These are phyloP conservation scores for Primulina tabacum DNA, from an alignment of 257 asterid species.

Conservation along the genomic window DNA sequence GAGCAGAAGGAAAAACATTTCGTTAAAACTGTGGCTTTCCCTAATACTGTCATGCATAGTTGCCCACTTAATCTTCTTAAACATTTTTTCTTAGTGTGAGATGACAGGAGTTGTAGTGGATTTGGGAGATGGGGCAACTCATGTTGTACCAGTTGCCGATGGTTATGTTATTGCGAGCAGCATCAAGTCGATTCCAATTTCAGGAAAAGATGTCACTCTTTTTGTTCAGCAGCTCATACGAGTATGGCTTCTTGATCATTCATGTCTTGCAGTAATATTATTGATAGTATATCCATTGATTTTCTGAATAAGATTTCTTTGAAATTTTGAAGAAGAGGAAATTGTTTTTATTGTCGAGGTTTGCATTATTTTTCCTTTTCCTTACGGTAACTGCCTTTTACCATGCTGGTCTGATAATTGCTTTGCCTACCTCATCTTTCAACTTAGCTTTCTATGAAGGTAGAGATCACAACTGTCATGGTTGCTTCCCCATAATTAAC, in stretches of 20 bases:
- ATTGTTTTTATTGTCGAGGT: background rate
- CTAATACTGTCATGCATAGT: slow-evolving; percentile 15
- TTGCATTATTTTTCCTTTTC: background rate
- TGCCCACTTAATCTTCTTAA: slow-evolving; percentile 27
- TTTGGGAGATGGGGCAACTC: slow-evolving; percentile 97
- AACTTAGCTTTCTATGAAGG: slow-evolving; percentile 7
- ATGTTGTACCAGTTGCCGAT: slow-evolving; percentile 95
- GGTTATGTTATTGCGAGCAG: slow-evolving; percentile 98
- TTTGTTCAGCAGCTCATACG: slow-evolving; percentile 89
- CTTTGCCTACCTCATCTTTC: slow-evolving; percentile 15
- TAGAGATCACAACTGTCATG: slow-evolving; percentile 5
- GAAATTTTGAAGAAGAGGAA: background rate
- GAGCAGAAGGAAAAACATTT: slow-evolving; percentile 8
- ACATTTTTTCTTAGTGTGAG: slow-evolving; percentile 70
- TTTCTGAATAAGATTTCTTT: background rate
- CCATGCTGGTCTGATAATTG: slow-evolving; percentile 6
- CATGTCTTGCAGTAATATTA: background rate
- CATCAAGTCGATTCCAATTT: slow-evolving; percentile 84
- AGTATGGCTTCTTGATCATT: slow-evolving; percentile 41
- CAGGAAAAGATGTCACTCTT: slow-evolving; percentile 83
- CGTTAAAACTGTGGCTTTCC: slow-evolving; percentile 4
- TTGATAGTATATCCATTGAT: background rate
- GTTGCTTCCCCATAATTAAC: background rate
- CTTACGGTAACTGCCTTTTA: background rate
- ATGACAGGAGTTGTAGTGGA: slow-evolving; percentile 99